Base-by-base conservation (phyloP, 2,329 filamentous ascomycete genomes). In the Aspergillaceae sp. region DNA sequence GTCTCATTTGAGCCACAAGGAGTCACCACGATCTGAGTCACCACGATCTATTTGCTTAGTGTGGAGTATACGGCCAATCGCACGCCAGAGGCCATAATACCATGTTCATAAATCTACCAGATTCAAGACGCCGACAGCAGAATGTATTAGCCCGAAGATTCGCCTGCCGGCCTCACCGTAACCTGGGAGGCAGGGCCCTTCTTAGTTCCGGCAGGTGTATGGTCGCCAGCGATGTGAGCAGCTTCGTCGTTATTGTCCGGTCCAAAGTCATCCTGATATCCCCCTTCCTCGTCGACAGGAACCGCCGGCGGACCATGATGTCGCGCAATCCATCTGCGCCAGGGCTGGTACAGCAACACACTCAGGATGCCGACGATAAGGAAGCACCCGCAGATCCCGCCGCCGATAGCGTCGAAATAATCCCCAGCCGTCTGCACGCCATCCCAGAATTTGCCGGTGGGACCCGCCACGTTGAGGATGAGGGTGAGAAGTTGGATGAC, bases 401-500 rank as follows among this genome's bases (percentile, higher is more conserved):
- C 92, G 7, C 90, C 89, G 40, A 95, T 83, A 49, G 91, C 78
- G 65, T 94, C 87, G 56, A 88, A 95, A 61, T 89, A 76, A 52
- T 95, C 87, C 0, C 86, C 82, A 1, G 85, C 81, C 0, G 74
- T 78, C 42, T 80, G 78, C 0, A 97, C 85, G 0, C 89, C 90
- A 44, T 94, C 83, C 92, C 92, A 97, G 66, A 97, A 96, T n/a
- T 65, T 66, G 0, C 88, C 89, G 10, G 76, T 69, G 0, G 86
- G 84, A 44, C 85, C 74, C 0, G 85, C 83, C 0, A 91, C 83
- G 57, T 90, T 87, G 45, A 87, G 73, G 2, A 88, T 75, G 7
- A 97, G 73, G 2, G 82, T 88, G 7, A 97, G 72, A 0, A 95
- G 71, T 64, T 98, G 92, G 27, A 97, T 77, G 10, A 85, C 73